Evolutionary conservation across 306 rosid species (phyloP), one percentile per base, ranked within the genome.

Genomic region (Lagenaria siceraria): DNA sequence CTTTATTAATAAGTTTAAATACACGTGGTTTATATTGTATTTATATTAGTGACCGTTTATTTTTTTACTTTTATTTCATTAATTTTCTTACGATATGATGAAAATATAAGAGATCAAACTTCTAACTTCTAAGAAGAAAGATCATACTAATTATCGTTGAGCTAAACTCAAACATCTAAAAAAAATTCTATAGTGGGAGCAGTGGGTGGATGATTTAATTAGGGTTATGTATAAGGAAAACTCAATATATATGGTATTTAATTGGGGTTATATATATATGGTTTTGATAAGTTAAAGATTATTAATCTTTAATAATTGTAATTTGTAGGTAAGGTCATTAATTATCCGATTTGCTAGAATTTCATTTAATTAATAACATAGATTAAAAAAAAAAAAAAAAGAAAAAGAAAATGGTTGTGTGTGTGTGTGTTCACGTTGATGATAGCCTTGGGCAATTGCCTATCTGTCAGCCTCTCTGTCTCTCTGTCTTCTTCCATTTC

Each of bases 401-500:
- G n/a, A 3, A n/a, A 8, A 54, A n/a, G 8, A 9, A 54, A 54
- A 54, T 54, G 24, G 27, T 54, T 24, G 27, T 15, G 72, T 36
- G 74, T 29, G 33, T 76, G 83, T 72, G 87, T 9, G 78, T 78
- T 84, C 86, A 87, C 90, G 91, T 89, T 89, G 82, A 60, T 82
- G 84, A 81, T n/a, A 53, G 58, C 19, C 69, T 84, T 78, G 76
- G 66, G 59, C 46, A 88, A 48, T 31, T 51, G 85, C 81, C 88
- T 81, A 81, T 49, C 95, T 89, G 97, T 89, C 86, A 55, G 83
- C 88, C 75, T 35, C 82, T 66, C 88, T 86, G 85, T 85, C 89
- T 35, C 81, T 79, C 82, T 80, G 79, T 76, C 83, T 79, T 69
- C 48, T 77, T 79, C 42, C 78, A 49, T n/a, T 7, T 80, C 72